Percentiles rank a stretch among this genome's conserved stretches.
Conservation (phyloP, 2,329 filamentous ascomycete genomes). For the Phialophora chinensis region DNA sequence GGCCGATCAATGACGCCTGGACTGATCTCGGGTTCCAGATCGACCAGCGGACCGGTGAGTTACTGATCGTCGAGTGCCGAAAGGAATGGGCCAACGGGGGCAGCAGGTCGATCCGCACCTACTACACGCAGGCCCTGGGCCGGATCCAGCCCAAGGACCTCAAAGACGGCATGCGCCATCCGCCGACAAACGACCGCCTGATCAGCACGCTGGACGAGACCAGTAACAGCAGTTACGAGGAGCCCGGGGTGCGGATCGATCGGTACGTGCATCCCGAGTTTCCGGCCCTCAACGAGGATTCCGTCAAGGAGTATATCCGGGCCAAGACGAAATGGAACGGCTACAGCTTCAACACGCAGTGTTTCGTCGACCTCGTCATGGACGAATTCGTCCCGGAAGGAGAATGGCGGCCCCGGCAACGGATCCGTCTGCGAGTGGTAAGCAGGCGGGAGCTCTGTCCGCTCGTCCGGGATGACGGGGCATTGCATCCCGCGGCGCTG, state of each 20-base stretch:
- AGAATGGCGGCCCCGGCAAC: slow-evolving; percentile 45
- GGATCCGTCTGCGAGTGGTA: slow-evolving; percentile 50
- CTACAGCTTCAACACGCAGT: slow-evolving; percentile 49
- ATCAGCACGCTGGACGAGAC: slow-evolving; percentile 34
- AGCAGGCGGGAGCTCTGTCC: slow-evolving; percentile 51
- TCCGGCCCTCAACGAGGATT: slow-evolving; percentile 35
- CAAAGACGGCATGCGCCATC: slow-evolving; percentile 22
- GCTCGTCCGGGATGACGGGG: slow-evolving; percentile 43
- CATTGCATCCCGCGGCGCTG: slow-evolving; percentile 36
- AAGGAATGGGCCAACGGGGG: slow-evolving; percentile 68
- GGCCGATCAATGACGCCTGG: slow-evolving; percentile 72
- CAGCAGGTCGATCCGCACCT: slow-evolving; percentile 67
- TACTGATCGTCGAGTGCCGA: slow-evolving; percentile 70
- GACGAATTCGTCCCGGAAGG: slow-evolving; percentile 44
- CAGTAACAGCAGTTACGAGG: slow-evolving; percentile 42
- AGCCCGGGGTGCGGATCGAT: slow-evolving; percentile 46
- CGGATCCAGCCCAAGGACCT: slow-evolving; percentile 41
- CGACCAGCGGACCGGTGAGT: slow-evolving; percentile 63
- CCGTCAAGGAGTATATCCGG: slow-evolving; percentile 50
- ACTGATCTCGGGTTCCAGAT: slow-evolving; percentile 67
- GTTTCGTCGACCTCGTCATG: slow-evolving; percentile 53
- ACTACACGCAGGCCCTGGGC: slow-evolving; percentile 61
- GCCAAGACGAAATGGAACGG: slow-evolving; percentile 52
- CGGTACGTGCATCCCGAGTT: slow-evolving; percentile 51
- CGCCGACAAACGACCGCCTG: slow-evolving; percentile 26